Conservation (phyloP, 306 rosid genomes). For the Lathyrus tuberosus region DNA sequence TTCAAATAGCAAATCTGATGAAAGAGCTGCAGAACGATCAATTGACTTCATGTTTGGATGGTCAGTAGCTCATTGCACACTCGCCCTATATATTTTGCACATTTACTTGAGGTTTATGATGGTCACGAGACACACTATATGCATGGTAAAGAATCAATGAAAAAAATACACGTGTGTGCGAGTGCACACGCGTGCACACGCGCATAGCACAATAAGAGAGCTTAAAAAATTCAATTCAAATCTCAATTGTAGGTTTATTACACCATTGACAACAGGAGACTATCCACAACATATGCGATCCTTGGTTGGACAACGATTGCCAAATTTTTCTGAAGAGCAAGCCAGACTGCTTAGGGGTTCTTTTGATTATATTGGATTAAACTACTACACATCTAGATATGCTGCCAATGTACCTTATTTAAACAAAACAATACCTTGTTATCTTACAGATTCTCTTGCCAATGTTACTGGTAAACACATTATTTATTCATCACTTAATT, state of each 20-base stretch:
- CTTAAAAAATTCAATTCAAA: background rate
- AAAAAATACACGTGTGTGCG: background rate
- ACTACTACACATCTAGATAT: constrained; percentile 62
- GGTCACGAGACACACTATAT: background rate
- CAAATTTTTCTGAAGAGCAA: constrained; percentile 47
- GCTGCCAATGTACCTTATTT: constrained; percentile 35
- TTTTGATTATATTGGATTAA: constrained; percentile 68
- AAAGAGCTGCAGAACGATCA: constrained; percentile 50
- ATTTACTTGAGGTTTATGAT: too few relatives aligned
- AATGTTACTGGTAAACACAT: constrained; percentile 42
- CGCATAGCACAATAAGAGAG: background rate
- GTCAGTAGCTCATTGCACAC: constrained; percentile 49
- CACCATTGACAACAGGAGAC: constrained; percentile 56
- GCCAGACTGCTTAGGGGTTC: constrained; percentile 47
- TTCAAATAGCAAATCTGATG: constrained; percentile 37
- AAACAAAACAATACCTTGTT: constrained; percentile 17
- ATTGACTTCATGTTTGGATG: constrained; percentile 74
- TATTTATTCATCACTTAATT: background rate
- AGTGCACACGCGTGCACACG: background rate
- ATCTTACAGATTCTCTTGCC: constrained; percentile 42
- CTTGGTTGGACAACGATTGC: constrained; percentile 53
- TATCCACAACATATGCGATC: constrained; percentile 62
- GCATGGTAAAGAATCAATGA: background rate
- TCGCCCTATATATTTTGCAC: background rate
- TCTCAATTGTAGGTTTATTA: constrained; percentile 50